A percentile compares a stretch with the other conserved stretches of the same genome.
Evolutionary conservation across 768 basidiomycete genomes (phyloP).

Genomic region (Piloderma croceum): DNA sequence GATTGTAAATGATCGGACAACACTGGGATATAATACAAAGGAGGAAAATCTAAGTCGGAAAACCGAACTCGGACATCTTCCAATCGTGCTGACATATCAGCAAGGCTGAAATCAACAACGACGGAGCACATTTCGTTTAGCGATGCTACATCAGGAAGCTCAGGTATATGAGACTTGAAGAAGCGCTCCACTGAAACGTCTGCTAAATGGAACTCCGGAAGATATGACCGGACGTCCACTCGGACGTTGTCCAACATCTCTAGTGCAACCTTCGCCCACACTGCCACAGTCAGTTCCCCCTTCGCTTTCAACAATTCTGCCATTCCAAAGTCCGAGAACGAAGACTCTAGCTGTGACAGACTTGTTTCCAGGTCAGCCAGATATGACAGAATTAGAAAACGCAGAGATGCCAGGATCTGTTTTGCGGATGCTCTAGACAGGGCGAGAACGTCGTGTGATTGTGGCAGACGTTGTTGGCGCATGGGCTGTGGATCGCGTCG

Average conservation of each 20-base stretch:
- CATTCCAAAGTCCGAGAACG: too few species aligned
- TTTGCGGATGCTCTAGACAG: too few species aligned
- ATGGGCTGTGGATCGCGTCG: too few species aligned
- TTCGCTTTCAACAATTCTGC: conserved; percentile 36
- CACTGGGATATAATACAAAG: conserved; percentile 54
- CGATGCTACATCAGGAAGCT: conserved; percentile 47
- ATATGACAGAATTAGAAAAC: conserved; percentile 66
- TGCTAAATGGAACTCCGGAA: conserved; percentile 42
- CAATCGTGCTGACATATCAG: conserved; percentile 37
- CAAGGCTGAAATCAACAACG: conserved; percentile 36
- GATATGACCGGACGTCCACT: conserved; percentile 56
- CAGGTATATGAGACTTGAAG: conserved; percentile 51
- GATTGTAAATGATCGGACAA: conserved; percentile 58
- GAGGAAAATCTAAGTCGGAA: conserved; percentile 57
- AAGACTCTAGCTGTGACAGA: conserved; percentile 55
- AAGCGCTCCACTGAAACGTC: conserved; percentile 46
- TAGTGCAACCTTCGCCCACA: conserved; percentile 50
- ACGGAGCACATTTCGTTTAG: conserved; percentile 35
- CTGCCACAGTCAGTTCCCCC: conserved; percentile 44
- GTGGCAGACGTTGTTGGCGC: too few species aligned
- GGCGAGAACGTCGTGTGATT: too few species aligned
- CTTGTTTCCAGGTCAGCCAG: conserved; percentile 71
- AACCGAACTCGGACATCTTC: conserved; percentile 37
- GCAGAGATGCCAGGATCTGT: conserved; percentile 61
- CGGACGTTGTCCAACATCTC: conserved; percentile 69